Evolutionary conservation across 2,329 filamentous ascomycete genomes (phyloP), one percentile per base, ranked within the genome.

Genomic region (Parafenestella ontariensis): DNA sequence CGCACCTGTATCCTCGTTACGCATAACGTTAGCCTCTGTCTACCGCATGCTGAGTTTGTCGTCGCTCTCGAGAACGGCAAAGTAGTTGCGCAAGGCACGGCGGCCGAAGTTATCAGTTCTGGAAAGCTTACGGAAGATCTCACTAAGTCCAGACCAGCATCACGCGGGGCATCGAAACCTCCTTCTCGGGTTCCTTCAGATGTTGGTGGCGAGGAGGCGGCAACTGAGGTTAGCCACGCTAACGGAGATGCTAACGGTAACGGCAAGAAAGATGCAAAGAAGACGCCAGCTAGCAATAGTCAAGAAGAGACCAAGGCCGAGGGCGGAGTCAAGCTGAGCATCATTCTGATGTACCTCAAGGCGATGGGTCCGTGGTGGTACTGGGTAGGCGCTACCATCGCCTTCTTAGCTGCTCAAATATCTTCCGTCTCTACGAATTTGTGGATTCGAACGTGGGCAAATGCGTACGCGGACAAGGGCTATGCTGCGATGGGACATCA

Each of bases 311-410:
- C 83, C 37, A 98, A 96, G 77, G 89, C 91, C 7, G 87, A 85
- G 41, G 95, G 95, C 24, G 89, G 92, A 36, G 92, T 99, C 66
- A 95, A 96, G 74, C 88, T 92, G 83, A 83, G 86, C 20, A 93
- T 96, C 46, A 89, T 99, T 68, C 81, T 87, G 56, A 86, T 96
- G 71, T 99, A 99, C 73, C 84, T 99, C 17, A 79, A 78, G 54
- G 86, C 93, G 60, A 99, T 99, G 95, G 95, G 95, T n/a, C 84
- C 89, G 4, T 96, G 92, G 91, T 93, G 91, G 83, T 99, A 96
- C 79, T 99, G 95, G 95, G 75, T 89, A 43, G 79, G 90, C 31
- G 90, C 93, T 18, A 77, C 87, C 13, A 63, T 87, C 4, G 88
- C 93, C 33, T 98, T 99, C 70, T 83, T 83, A 24, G 79, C 89